These are phyloP conservation scores for Fusarium begoniae DNA, from an alignment of 2,329 filamentous ascomycete genomes.

Conservation along the genomic window DNA sequence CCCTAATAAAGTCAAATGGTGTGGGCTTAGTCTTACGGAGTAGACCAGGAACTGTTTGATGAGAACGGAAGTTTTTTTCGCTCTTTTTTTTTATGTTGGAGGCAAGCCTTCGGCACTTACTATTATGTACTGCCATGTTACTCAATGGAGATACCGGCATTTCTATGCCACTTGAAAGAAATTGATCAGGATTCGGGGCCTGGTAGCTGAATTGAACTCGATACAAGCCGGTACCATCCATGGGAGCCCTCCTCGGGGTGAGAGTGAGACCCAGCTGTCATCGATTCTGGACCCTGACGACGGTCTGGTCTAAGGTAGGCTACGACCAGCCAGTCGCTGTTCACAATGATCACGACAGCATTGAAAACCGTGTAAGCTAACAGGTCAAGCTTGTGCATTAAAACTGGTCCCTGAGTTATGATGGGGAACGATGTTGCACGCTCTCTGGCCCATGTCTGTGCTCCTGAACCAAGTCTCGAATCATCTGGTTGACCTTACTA, in stretches of 20 bases:
- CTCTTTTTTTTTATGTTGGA: background rate
- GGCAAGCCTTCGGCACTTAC: background rate
- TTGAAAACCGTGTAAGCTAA: constrained; percentile 31
- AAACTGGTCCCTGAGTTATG: background rate
- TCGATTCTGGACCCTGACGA: constrained; percentile 1
- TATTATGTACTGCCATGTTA: background rate
- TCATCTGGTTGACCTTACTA: background rate
- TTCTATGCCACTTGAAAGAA: background rate
- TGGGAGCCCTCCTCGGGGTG: background rate
- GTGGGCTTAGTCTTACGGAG: background rate
- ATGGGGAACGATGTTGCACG: constrained; percentile 1
- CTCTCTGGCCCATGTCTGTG: constrained; percentile 8
- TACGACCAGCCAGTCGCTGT: constrained; percentile 3
- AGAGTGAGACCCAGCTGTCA: background rate
- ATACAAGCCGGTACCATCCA: background rate
- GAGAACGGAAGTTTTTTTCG: background rate
- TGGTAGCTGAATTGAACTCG: background rate
- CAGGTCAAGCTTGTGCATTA: constrained; percentile 10
- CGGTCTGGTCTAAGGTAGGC: background rate
- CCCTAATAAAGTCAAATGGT: constrained; percentile 1
- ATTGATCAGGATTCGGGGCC: background rate
- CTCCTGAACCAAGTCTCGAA: constrained; percentile 3
- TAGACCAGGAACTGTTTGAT: background rate
- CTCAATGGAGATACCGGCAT: background rate
- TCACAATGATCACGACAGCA: constrained; percentile 2